Conservation (phyloP, 2,329 filamentous ascomycete genomes). For the Aspergillus fumigatiaffinis region DNA sequence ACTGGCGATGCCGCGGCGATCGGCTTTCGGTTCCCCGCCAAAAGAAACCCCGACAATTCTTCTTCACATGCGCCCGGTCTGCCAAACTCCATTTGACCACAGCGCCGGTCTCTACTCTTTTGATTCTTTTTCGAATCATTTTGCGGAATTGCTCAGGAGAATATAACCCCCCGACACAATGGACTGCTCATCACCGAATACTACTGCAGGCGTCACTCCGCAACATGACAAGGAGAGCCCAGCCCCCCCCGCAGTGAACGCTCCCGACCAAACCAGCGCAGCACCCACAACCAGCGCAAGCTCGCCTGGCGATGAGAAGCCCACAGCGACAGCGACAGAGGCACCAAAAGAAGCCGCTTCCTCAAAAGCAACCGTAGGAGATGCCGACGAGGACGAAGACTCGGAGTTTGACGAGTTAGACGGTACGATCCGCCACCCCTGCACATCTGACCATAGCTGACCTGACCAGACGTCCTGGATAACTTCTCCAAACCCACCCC, state of each 20-base stretch:
- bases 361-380: conserved; percentile 3
- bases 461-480: conserved; percentile 73
- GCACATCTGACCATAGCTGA: conserved; percentile 2
- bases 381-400: conserved; percentile 64
- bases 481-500: conserved; percentile 58
- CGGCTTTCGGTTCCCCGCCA: conserved; percentile 26
- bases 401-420: conserved; percentile 95
- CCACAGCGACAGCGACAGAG: not conserved
- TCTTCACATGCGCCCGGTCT: conserved; percentile 20
- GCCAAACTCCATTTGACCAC: not conserved
- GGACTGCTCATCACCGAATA: not conserved
- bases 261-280: not conserved
- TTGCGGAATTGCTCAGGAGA: not conserved
- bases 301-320: not conserved
- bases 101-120: not conserved
- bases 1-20: conserved; percentile 16
- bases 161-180: not conserved
- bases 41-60: conserved; percentile 6
- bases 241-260: not conserved
- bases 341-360: conserved; percentile 5
- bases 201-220: not conserved
- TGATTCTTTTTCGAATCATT: not conserved
- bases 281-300: not conserved
- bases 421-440: conserved; percentile 47
- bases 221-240: not conserved